Evolutionary conservation across 75 land plant species (phyloP).

Genomic region (Ceratopteris richardii): DNA sequence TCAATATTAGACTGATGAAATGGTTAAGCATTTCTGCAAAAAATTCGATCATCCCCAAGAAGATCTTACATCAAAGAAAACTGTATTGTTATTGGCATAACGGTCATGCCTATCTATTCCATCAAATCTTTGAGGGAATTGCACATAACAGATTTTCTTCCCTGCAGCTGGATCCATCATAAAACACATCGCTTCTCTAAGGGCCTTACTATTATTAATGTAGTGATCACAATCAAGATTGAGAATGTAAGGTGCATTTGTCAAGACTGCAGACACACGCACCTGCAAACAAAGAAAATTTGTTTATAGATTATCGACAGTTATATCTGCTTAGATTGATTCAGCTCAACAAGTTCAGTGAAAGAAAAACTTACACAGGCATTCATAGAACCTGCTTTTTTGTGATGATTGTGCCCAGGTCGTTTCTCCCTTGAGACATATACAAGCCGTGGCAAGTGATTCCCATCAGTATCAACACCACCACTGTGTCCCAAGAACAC

Average conservation of each 20-base stretch:
- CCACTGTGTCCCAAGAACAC: slow-evolving; percentile 28
- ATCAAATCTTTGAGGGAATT: slow-evolving; percentile 31
- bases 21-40: not conserved
- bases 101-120: slow-evolving; percentile 23
- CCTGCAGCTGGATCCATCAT: slow-evolving; percentile 23
- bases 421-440: slow-evolving; percentile 46
- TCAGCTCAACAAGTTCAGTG: too few species aligned
- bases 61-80: slow-evolving; percentile 13
- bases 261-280: slow-evolving; percentile 25
- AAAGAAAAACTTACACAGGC: slow-evolving; percentile 20
- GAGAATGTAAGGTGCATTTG: slow-evolving; percentile 29
- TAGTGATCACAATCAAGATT: slow-evolving; percentile 38
- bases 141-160: slow-evolving; percentile 23
- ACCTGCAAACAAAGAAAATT: not conserved
- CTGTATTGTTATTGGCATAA: slow-evolving; percentile 17
- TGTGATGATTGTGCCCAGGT: slow-evolving; percentile 26
- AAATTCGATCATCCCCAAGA: not conserved
- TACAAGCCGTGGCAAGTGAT: slow-evolving; percentile 28
- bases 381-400: slow-evolving; percentile 55
- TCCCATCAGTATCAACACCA: slow-evolving; percentile 20
- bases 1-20: not conserved
- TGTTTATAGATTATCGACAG: too few species aligned
- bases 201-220: slow-evolving; percentile 27
- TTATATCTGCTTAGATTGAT: not conserved
- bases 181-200: slow-evolving; percentile 30